A percentile compares a stretch with the other conserved stretches of the same genome.
phyloP scores from a whole-genome alignment of 2,329 filamentous ascomycete species.

The Botrytis tulipae region DNA sequence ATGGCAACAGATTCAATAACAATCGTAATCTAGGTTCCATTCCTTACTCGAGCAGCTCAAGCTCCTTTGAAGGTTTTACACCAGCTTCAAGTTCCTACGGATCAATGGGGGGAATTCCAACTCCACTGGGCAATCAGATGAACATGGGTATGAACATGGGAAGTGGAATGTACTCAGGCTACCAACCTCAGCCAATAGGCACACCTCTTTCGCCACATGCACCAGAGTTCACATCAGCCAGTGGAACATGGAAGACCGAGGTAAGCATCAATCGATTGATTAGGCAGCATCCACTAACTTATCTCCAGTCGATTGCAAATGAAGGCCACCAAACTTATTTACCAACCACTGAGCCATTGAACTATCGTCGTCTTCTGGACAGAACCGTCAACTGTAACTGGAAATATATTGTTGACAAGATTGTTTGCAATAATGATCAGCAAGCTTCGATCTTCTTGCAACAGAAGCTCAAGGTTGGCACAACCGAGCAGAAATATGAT shows the following conservation, averaged over 20 bases:
- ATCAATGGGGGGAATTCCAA: constrained; percentile 32
- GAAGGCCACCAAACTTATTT: constrained; percentile 72
- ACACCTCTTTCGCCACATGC: constrained; percentile 71
- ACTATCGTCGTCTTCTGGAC: constrained; percentile 92
- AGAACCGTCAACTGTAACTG: constrained; percentile 97
- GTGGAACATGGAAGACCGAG: constrained; percentile 39
- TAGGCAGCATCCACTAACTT: constrained; percentile 31
- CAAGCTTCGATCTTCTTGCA: constrained; percentile 98
- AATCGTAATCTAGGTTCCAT: constrained; percentile 30
- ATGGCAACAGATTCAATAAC: constrained; percentile 35
- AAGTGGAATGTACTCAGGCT: constrained; percentile 39
- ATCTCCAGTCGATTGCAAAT: constrained; percentile 45
- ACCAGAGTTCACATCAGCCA: constrained; percentile 66
- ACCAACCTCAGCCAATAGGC: constrained; percentile 55
- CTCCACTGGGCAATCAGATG: constrained; percentile 27
- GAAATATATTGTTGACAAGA: constrained; percentile 99
- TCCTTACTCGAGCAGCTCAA: constrained; percentile 39
- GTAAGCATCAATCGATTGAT: constrained; percentile 34
- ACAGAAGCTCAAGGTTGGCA: constrained; percentile 97
- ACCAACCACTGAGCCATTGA: constrained; percentile 84
- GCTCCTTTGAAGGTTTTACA: constrained; percentile 39
- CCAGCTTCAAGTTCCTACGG: constrained; percentile 34
- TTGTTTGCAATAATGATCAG: constrained; percentile 98
- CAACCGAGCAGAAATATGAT: constrained; percentile 91
- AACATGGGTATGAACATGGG: constrained; percentile 27